These are phyloP conservation scores for Persicaria tinctoria DNA, from an alignment of 148 eudicot genomes.

Conservation along the genomic window DNA sequence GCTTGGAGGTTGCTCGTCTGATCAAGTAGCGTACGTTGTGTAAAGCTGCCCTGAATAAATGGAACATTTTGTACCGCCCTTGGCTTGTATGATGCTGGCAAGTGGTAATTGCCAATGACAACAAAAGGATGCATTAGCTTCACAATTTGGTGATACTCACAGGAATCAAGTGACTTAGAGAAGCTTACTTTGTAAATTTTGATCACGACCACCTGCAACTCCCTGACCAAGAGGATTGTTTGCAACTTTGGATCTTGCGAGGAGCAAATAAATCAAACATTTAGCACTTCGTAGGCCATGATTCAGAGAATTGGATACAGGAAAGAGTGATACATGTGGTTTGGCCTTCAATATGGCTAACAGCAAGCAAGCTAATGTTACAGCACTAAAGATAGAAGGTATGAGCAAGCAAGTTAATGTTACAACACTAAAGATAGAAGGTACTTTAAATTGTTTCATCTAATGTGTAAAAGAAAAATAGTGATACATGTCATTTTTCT, in stretches of 20 bases:
- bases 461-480: too few species aligned
- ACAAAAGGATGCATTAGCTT: neutral
- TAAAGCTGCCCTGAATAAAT: conserved; percentile 11
- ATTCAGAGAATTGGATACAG: neutral
- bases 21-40: conserved; percentile 56
- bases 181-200: conserved; percentile 45
- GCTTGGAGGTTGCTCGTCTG: conserved; percentile 69
- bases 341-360: neutral
- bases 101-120: conserved; percentile 1
- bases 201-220: conserved; percentile 24
- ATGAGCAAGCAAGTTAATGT: too few species aligned
- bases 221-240: conserved; percentile 12
- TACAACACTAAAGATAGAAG: too few species aligned
- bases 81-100: conserved; percentile 35
- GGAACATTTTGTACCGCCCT: conserved; percentile 17
- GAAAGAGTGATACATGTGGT: neutral
- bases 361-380: too few species aligned
- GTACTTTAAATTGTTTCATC: too few species aligned
- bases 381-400: too few species aligned
- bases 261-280: neutral
- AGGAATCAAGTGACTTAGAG: neutral
- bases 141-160: neutral
- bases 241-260: conserved; percentile 35
- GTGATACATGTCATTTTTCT: too few species aligned
- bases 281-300: neutral